Conservation (phyloP, 2,329 filamentous ascomycete species). For the Colletotrichum tabaci region DNA sequence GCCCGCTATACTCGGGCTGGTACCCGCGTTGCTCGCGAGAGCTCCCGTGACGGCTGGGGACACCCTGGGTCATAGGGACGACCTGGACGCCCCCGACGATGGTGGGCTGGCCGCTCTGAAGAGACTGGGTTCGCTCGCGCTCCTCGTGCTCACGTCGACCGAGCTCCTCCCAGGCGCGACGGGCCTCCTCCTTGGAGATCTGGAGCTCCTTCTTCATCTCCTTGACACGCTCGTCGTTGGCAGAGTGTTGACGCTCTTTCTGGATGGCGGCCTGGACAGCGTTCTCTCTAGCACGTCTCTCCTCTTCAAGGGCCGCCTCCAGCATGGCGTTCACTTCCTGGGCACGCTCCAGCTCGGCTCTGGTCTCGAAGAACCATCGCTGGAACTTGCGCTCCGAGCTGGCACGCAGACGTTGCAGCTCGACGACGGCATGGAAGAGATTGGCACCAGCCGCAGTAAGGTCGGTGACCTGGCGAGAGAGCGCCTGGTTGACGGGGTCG, state of each 20-base stretch:
- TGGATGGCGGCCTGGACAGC: conserved; percentile 77
- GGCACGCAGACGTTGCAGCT: conserved; percentile 91
- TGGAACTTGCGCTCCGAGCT: conserved; percentile 98
- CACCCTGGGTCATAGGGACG: conserved; percentile 87
- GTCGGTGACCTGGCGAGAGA: conserved; percentile 95
- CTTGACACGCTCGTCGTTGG: conserved; percentile 82
- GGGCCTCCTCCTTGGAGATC: conserved; percentile 96
- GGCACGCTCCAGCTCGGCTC: conserved; percentile 86
- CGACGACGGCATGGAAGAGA: conserved; percentile 96
- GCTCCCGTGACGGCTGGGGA: conserved; percentile 69
- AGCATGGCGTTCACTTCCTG: conserved; percentile 87
- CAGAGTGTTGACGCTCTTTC: conserved; percentile 77
- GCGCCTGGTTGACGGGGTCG: conserved; percentile 87
- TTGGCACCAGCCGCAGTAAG: conserved; percentile 98
- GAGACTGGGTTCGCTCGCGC: conserved; percentile 85
- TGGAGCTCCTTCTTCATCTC: conserved; percentile 94
- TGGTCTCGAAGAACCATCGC: conserved; percentile 97
- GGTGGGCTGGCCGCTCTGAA: conserved; percentile 90
- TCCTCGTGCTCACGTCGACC: conserved; percentile 94
- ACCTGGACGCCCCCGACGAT: conserved; percentile 95
- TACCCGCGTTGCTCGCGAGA: conserved; percentile 56
- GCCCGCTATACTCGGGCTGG: conserved; percentile 47
- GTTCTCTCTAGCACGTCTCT: conserved; percentile 79
- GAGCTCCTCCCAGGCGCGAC: conserved; percentile 96
- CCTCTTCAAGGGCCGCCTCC: conserved; percentile 81